A percentile compares a stretch with the other conserved stretches of the same genome.
Evolutionary conservation across 164 flowering plant species (phyloP).

Genomic region (Echeveria elegans): DNA sequence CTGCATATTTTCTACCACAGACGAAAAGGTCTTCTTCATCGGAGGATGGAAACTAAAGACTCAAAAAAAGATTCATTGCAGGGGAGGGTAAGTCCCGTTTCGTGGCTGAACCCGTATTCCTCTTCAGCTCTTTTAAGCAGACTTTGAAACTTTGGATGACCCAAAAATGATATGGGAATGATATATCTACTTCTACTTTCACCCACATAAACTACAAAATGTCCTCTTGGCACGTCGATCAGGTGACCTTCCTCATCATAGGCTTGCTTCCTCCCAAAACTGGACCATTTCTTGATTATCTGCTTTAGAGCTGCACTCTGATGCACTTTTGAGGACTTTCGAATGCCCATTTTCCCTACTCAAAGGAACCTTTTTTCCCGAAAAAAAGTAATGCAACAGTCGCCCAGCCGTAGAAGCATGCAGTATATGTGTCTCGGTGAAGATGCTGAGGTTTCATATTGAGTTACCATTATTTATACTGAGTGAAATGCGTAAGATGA

Average conservation of each 20-base stretch:
- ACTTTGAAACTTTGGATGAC: background rate
- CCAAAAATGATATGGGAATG: background rate
- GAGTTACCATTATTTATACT: background rate
- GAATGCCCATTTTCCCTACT: background rate
- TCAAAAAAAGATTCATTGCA: background rate
- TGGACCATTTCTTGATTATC: background rate
- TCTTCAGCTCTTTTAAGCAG: background rate
- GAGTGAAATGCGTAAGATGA: background rate
- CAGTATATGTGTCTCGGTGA: background rate
- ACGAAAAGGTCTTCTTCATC: background rate
- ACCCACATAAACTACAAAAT: constrained; percentile 5
- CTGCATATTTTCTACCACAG: background rate
- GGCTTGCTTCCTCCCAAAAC: background rate
- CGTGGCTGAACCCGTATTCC: background rate
- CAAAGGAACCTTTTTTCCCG: background rate
- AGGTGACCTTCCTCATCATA: background rate
- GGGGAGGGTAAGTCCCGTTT: background rate
- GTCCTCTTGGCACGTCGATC: background rate
- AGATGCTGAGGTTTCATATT: background rate
- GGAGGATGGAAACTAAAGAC: background rate
- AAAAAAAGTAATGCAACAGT: background rate
- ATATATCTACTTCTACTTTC: constrained; percentile 3
- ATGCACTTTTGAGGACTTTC: background rate
- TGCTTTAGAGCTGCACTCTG: background rate
- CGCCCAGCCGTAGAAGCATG: background rate